A percentile compares a stretch with the other conserved stretches of the same genome.
These are phyloP conservation scores for Paracorniculantispora psalliotae DNA, from an alignment of 2,329 filamentous ascomycete genomes.

Conservation along the genomic window DNA sequence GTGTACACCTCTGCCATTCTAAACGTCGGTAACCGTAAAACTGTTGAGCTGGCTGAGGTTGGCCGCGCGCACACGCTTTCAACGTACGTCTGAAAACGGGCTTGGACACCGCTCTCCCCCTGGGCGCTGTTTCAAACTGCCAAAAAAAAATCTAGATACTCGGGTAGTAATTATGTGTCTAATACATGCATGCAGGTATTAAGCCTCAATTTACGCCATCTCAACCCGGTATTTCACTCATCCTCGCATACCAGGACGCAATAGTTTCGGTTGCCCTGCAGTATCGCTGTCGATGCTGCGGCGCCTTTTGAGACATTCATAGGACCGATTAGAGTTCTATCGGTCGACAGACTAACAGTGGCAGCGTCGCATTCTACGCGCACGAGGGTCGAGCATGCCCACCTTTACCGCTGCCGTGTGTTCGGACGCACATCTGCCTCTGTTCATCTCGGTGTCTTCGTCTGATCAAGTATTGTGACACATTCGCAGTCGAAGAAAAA, in stretches of 20 bases:
- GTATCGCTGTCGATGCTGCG: too few species aligned
- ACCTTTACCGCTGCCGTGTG: background rate
- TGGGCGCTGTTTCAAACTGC: too few species aligned
- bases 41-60: background rate
- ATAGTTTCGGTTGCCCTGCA: too few species aligned
- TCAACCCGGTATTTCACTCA: too few species aligned
- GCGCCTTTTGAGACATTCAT: background rate
- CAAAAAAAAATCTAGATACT: too few species aligned
- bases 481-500: background rate
- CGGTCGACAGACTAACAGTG: background rate
- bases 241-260: too few species aligned
- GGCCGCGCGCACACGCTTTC: background rate
- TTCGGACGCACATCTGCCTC: background rate
- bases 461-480: background rate
- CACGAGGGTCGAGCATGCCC: background rate
- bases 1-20: background rate
- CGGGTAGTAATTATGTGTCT: too few species aligned
- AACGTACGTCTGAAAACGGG: background rate
- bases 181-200: too few species aligned
- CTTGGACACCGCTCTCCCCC: too few species aligned
- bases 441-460: background rate
- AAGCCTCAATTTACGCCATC: too few species aligned
- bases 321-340: background rate
- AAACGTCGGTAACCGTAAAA: background rate
- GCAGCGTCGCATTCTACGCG: background rate